Evolutionary conservation across 305 asterid genomes (phyloP), one percentile per base, ranked within the genome.

Genomic region (Fraxinus xanthoxyloides): DNA sequence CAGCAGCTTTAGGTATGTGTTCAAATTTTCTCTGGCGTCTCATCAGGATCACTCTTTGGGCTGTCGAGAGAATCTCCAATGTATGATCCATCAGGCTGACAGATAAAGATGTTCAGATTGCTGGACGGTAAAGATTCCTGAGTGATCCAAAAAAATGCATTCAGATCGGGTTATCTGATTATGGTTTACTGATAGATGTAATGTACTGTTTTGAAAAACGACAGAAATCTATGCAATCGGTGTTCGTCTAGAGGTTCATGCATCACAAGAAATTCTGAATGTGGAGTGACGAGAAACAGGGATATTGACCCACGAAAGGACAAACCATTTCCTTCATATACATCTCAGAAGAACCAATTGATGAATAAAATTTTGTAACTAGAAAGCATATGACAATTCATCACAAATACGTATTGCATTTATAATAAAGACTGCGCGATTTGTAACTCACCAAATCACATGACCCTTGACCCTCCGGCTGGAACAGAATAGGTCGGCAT

Each of bases 401-500:
- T 38, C 35, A 75, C 35, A 75, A n/a, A 0, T 75, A 10, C 28
- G 8, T 74, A 74, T 46, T 26, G 30, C 40, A 30, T 38, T 36
- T 36, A 19, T 15, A 23, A 21, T 23, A 72, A 74, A 51, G 75
- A 30, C 10, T 34, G 54, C 54, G 19, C 67, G 74, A 19, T n/a
- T 26, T 13, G 40, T 34, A 75, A 72, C 75, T 72, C 88, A 94
- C 98, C 97, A 88, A 88, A 82, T 93, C 97, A 76, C 73, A 80
- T 36, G 82, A 23, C 43, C 86, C 96, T 85, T 91, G 95, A 75
- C 93, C 93, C 87, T 92, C 98, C 2, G 93, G 92, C 72, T 75
- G 93, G 86, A 96, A 92, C 28, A 96, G 86, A 81, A 96, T 94
- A 9, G 99, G 99, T 10, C 99, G 86, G 82, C 99, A 96, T 21